Base-by-base conservation (phyloP, 306 rosid genomes). In the Quercus agrifolia region DNA sequence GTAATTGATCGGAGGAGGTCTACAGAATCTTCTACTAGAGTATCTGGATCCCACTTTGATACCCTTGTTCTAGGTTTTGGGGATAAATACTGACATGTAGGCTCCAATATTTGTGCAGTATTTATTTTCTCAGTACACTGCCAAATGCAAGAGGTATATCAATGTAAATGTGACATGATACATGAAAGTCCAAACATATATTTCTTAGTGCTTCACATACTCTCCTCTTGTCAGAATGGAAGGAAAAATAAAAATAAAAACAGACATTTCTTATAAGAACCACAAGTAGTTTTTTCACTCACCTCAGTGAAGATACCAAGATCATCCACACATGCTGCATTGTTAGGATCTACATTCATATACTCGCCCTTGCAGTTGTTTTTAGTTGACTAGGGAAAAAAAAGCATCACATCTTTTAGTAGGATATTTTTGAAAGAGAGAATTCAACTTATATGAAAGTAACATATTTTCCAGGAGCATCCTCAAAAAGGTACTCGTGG, bases 301-400 rank as follows among this genome's bases (percentile, higher is more conserved):
- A 85, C 88, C 82, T 85, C 80, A 4, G 71, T 18, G 31, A n/a
- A 82, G 27, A 55, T 52, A 46, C 14, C 28, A 55, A 79, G 77
- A 85, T 85, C 86, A 19, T 76, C 74, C 58, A 73, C 72, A 55
- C 88, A 85, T 77, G 73, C 61, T 38, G 86, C 77, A 74, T 85
- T 79, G 25, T 74, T 33, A 21, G 88, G 86, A 78, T 85, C 86
- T 20, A 82, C 80, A 49, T 15, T 64, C 8, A 10, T 4, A 54
- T 76, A 85, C 35, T 79, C 13, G 33, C 62, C 88, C 2, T 41
- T 71, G 44, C 88, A 85, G n/a, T 82, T 76, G 70, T 54, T 74
- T 66, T 82, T 77, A 0, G 71, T 19, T 18, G 71, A 67, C 71
- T 67, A 41, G 46, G 0, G 0, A 41, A 41, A 41, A 8, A 18